These are phyloP conservation scores for Ganoderma resinaceum DNA, from an alignment of 1,284 basidiomycete species.

Conservation along the genomic window DNA sequence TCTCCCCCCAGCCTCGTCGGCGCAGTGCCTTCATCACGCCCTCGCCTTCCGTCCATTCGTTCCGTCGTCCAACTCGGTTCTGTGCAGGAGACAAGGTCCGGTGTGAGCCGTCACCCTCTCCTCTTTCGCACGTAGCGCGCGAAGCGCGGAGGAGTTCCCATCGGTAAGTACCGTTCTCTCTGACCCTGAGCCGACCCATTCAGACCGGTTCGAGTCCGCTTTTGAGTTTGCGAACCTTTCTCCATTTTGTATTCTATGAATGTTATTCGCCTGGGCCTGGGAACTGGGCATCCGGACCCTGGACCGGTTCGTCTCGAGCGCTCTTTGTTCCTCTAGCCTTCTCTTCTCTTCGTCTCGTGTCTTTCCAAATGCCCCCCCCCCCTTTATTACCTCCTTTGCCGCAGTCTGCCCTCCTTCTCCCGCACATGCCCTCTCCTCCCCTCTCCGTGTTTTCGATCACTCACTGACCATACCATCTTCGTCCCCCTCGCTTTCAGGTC, in stretches of 20 bases:
- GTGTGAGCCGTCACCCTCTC: constrained; percentile 36
- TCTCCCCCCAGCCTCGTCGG: constrained; percentile 12
- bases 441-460: constrained; percentile 24
- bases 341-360: constrained; percentile 28
- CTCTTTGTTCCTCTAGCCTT: constrained; percentile 21
- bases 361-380: constrained; percentile 20
- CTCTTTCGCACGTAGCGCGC: constrained; percentile 34
- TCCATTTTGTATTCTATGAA: constrained; percentile 29
- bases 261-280: constrained; percentile 34
- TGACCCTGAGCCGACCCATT: constrained; percentile 16
- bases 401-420: constrained; percentile 30
- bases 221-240: constrained; percentile 20
- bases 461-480: constrained; percentile 27
- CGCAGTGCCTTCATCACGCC: constrained; percentile 29
- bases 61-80: constrained; percentile 22
- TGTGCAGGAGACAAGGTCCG: constrained; percentile 16
- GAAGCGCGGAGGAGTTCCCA: constrained; percentile 22
- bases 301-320: constrained; percentile 34
- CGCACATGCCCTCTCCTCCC: constrained; percentile 26
- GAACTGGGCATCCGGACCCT: constrained; percentile 32
- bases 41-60: constrained; percentile 30
- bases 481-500: constrained; percentile 30
- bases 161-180: constrained; percentile 36
- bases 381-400: constrained; percentile 31
- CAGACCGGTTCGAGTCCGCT: constrained; percentile 28